Base-by-base conservation (phyloP, 2,329 filamentous ascomycete species). In the Ophiostoma populinum region DNA sequence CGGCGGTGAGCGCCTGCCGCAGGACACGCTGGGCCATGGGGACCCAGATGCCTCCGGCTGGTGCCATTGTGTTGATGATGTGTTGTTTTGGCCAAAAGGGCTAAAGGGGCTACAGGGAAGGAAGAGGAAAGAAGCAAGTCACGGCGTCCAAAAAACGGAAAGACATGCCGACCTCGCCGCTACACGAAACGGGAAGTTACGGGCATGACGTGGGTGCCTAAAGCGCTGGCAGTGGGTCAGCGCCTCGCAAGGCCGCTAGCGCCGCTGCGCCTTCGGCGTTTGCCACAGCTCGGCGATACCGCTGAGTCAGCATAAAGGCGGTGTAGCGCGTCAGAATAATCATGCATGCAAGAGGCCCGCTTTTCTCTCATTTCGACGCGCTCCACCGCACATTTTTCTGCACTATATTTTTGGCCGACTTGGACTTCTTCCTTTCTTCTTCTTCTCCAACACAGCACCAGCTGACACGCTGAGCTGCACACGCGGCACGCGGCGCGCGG, bases 1-100 rank as follows among this genome's bases (percentile, higher is more conserved):
- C 49, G 20, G 37, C 42, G 32, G 42, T 42, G 49, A 64, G 55
- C 50, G 67, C 62, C 45, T 57, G 58, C 49, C 65, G 62, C 47
- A 70, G 56, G 46, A 66, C 54, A 51, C 65, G 64, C 51, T 70
- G 54, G 56, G 65, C 62, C 50, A 59, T 57, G 40, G 66, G 63
- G 48, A 61, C 67, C 67, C 62, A 69, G 52, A 70, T 57, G 55
- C 63, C 65, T 59, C 64, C 65, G 51, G 55, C 52, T 51, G 65
- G 62, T 55, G 61, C 61, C 68, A 73, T 73, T 15, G 31, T 33
- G 8, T n/a, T n/a, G 31, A 11, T 30, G 16, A 8, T 22, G 30
- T 16, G 24, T 8, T 21, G 7, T 12, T 9, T 31, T 9, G 16
- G 7, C 3, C 7, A 25, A 10, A 17, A 18, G 11, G 12, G 16